Evolutionary conservation across 495 filamentous ascomycete species (phyloP), one percentile per base, ranked within the genome.

Genomic region (Sporormia fimetaria): DNA sequence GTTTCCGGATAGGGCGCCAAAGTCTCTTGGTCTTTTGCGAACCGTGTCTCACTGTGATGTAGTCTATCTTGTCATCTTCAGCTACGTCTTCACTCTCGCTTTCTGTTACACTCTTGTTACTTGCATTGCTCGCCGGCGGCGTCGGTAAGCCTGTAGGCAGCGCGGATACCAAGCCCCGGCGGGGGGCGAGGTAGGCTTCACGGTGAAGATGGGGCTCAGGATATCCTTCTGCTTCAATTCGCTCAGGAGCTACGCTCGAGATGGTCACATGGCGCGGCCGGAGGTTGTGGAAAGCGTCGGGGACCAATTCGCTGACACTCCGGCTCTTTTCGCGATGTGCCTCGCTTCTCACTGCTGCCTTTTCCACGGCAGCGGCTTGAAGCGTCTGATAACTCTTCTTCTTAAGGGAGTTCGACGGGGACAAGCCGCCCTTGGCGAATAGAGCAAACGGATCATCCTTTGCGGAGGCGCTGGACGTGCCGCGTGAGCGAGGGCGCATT

Each of bases 281-380:
- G 0, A 76, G 67, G 32, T 81, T 69, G 17, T 73, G 66, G 32
- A 79, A 66, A 3, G 73, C 65, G 26, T 84, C 80, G 9, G 87
- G 84, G 7, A 76, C 69, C 58, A 92, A 92, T 48, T 94, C 87
- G 61, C 86, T 93, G 20, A 86, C 64, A 63, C 86, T 94, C 54
- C 87, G 70, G 54, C 87, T 87, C 41, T 82, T 66, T 4, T 59
- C 52, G 59, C 73, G 70, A 12, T 63, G 62, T 8, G 58, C 49
- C 4, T 58, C 57, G 5, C 64, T 42, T 21, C 42, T 47, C 11
- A 44, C 53, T 36, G 47, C 63, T 42, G 48, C 61, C 32, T 42
- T 59, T 50, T 62, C 62, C 36, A 39, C 40, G 16, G 52, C 50
- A 2, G 52, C 52, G 3, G 61, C 45, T 37, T 49, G 28, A 11